These are phyloP conservation scores for Beauveria sp. DNA, from an alignment of 2,329 filamentous ascomycete species.

Conservation along the genomic window DNA sequence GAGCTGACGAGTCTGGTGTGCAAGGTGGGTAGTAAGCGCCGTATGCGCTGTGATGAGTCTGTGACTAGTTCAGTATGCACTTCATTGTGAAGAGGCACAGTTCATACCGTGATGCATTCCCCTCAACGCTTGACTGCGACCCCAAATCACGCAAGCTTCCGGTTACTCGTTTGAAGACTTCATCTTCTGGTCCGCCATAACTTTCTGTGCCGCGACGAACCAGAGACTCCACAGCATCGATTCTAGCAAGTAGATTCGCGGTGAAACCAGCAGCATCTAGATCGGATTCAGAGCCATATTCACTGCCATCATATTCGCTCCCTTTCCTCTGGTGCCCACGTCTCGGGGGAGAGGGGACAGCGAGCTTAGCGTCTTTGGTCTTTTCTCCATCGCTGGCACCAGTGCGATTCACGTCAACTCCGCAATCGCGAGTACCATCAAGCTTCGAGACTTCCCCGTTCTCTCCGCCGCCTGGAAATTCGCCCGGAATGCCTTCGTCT, in stretches of 20 bases:
- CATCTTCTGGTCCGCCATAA: slow-evolving; percentile 56
- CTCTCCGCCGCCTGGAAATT: neutral
- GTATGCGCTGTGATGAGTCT: slow-evolving; percentile 71
- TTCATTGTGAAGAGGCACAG: neutral
- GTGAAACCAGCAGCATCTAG: slow-evolving; percentile 62
- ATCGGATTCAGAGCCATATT: slow-evolving; percentile 67
- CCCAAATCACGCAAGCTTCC: slow-evolving; percentile 65
- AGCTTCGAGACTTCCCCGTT: slow-evolving; percentile 9
- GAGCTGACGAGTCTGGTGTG: slow-evolving; percentile 66
- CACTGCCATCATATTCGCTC: slow-evolving; percentile 63
- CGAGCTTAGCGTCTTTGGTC: slow-evolving; percentile 34
- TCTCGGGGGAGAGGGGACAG: slow-evolving; percentile 34
- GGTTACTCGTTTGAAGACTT: slow-evolving; percentile 60
- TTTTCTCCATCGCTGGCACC: slow-evolving; percentile 16
- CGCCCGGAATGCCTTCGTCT: slow-evolving; percentile 27
- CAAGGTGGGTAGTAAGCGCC: slow-evolving; percentile 65
- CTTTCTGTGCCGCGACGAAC: slow-evolving; percentile 59
- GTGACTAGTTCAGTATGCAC: slow-evolving; percentile 5
- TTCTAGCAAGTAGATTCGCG: slow-evolving; percentile 57
- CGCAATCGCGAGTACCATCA: slow-evolving; percentile 3
- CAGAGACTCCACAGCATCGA: slow-evolving; percentile 65
- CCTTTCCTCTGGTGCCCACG: slow-evolving; percentile 43
- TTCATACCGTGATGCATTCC: slow-evolving; percentile 60
- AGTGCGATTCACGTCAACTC: slow-evolving; percentile 7
- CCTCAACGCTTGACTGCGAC: slow-evolving; percentile 64